Conservation (phyloP, 805 yeast species). For the Blastobotrys attinorum region DNA sequence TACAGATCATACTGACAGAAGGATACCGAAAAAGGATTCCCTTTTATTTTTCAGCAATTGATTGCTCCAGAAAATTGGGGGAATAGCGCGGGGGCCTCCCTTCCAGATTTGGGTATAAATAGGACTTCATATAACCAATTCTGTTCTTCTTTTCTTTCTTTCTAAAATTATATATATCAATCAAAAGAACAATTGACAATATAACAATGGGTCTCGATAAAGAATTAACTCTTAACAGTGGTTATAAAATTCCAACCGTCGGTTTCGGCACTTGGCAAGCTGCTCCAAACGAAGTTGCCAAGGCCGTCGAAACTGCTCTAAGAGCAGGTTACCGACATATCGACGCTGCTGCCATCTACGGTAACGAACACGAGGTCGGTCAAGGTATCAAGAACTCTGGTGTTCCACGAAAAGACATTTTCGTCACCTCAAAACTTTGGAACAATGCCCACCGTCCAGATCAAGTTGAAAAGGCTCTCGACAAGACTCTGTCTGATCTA, state of each 20-base stretch:
- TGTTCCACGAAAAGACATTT: conserved; percentile 40
- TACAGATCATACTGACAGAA: no score
- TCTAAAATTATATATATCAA: no score
- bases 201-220: not conserved
- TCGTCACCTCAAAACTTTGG: conserved; percentile 35
- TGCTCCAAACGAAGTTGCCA: conserved; percentile 25
- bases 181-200: no score
- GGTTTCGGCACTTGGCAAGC: conserved; percentile 45
- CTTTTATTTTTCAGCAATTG: no score
- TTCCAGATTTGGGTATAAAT: no score
- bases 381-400: conserved; percentile 50
- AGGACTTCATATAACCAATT: no score
- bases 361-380: conserved; percentile 49
- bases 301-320: conserved; percentile 39
- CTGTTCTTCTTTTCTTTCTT: no score
- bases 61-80: no score
- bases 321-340: conserved; percentile 52
- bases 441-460: conserved; percentile 30
- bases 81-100: no score
- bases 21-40: no score
- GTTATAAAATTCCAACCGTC: conserved; percentile 41
- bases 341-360: conserved; percentile 51
- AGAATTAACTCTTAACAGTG: conserved; percentile 41
- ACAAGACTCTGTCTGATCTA: conserved; percentile 35
- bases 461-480: conserved; percentile 36